A percentile compares a stretch with the other conserved stretches of the same genome.
These are phyloP conservation scores for Hymenotorrendiella dingleyae DNA, from an alignment of 2,329 filamentous ascomycete species.

Conservation along the genomic window DNA sequence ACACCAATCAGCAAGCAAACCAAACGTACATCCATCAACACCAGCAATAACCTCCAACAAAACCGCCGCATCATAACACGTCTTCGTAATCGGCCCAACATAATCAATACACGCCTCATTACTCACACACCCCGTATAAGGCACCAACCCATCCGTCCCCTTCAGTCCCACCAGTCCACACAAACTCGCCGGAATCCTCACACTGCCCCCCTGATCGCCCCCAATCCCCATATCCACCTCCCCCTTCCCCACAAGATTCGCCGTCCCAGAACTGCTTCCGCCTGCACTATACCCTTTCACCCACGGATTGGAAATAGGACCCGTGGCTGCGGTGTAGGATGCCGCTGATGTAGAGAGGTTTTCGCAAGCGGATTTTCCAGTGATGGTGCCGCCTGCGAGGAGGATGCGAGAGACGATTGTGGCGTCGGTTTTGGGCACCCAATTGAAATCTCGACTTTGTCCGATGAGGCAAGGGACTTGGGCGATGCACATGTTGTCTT, in stretches of 20 bases:
- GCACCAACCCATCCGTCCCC: slow-evolving; percentile 19
- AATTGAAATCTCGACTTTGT: slow-evolving; percentile 43
- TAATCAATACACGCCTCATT: slow-evolving; percentile 48
- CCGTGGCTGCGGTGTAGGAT: slow-evolving; percentile 41
- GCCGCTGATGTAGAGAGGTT: slow-evolving; percentile 46
- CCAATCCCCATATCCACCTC: slow-evolving; percentile 46
- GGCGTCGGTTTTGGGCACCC: slow-evolving; percentile 47
- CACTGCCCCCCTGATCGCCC: slow-evolving; percentile 49
- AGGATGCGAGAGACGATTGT: slow-evolving; percentile 46
- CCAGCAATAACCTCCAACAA: slow-evolving; percentile 42
- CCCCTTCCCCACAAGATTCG: slow-evolving; percentile 39
- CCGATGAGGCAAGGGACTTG: slow-evolving; percentile 48
- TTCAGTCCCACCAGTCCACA: slow-evolving; percentile 24
- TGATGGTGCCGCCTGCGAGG: slow-evolving; percentile 44
- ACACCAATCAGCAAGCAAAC: too few species aligned
- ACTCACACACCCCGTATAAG: slow-evolving; percentile 35
- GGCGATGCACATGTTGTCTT: slow-evolving; percentile 50
- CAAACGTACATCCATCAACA: slow-evolving; percentile 41
- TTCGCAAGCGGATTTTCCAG: slow-evolving; percentile 48
- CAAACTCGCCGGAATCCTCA: slow-evolving; percentile 63
- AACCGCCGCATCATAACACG: slow-evolving; percentile 35
- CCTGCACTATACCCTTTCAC: slow-evolving; percentile 41
- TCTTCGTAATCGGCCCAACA: slow-evolving; percentile 39
- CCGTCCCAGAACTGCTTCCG: slow-evolving; percentile 44
- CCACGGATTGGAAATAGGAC: slow-evolving; percentile 41